Conservation (phyloP, 805 yeast species). For the Maudiozyma turicensis region DNA sequence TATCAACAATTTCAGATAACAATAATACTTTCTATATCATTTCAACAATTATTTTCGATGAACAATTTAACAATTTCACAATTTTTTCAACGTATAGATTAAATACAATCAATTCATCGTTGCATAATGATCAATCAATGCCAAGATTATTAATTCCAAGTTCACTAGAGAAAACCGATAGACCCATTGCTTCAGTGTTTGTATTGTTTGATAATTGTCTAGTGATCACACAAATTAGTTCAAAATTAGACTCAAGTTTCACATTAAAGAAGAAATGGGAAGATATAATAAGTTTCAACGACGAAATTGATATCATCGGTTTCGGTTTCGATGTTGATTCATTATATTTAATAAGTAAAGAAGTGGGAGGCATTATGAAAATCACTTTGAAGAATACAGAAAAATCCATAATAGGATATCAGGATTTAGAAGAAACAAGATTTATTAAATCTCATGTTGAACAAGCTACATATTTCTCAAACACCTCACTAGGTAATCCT, state of each 20-base stretch:
- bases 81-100: constrained; percentile 59
- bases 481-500: constrained; percentile 35
- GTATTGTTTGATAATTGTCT: constrained; percentile 51
- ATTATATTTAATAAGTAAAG: constrained; percentile 37
- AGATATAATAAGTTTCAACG: constrained; percentile 55
- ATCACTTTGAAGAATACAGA: constrained; percentile 35
- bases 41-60: constrained; percentile 39
- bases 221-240: constrained; percentile 53
- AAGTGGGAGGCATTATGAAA: constrained; percentile 48
- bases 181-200: constrained; percentile 37
- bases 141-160: constrained; percentile 12
- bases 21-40: constrained; percentile 35
- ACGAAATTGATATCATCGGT: constrained; percentile 46
- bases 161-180: constrained; percentile 7
- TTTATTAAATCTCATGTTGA: constrained; percentile 66
- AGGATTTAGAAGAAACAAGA: constrained; percentile 14
- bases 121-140: neutral
- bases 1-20: constrained; percentile 36
- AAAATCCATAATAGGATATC: neutral
- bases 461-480: constrained; percentile 66
- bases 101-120: constrained; percentile 35
- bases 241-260: constrained; percentile 27
- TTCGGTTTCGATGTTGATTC: constrained; percentile 45
- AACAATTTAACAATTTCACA: constrained; percentile 41
- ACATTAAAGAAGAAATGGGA: constrained; percentile 57